phyloP scores from a whole-genome alignment of 768 basidiomycete species.

The Lactarius hatsudake region DNA sequence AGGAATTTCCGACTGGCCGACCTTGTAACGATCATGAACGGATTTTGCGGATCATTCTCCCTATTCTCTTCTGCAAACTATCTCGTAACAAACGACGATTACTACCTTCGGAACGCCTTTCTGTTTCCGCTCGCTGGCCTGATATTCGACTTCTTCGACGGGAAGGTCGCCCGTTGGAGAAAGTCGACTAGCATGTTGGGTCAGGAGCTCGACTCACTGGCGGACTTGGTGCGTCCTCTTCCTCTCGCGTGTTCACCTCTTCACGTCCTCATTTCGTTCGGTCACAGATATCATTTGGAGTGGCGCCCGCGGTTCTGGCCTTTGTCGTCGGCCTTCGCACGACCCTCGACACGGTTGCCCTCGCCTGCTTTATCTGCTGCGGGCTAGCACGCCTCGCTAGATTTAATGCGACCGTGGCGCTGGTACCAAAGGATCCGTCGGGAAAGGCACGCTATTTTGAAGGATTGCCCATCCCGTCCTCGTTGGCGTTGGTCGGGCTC shows the following conservation, averaged over 20 bases:
- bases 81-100: slow-evolving; percentile 72
- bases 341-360: slow-evolving; percentile 81
- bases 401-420: slow-evolving; percentile 97
- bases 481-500: slow-evolving; percentile 72
- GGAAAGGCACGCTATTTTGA: slow-evolving; percentile 97
- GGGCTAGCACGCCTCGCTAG: slow-evolving; percentile 95
- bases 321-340: slow-evolving; percentile 91
- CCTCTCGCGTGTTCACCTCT: slow-evolving; percentile 11
- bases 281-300: slow-evolving; percentile 90
- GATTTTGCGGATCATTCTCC: slow-evolving; percentile 94
- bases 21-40: slow-evolving; percentile 98
- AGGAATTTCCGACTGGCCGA: slow-evolving; percentile 99
- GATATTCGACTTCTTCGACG: slow-evolving; percentile 97
- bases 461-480: slow-evolving; percentile 94
- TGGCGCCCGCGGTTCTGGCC: slow-evolving; percentile 90
- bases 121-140: slow-evolving; percentile 87
- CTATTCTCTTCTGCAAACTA: slow-evolving; percentile 92
- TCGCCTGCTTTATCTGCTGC: slow-evolving; percentile 91
- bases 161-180: slow-evolving; percentile 96
- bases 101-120: slow-evolving; percentile 84
- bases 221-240: slow-evolving; percentile 72
- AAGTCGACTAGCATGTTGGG: slow-evolving; percentile 94
- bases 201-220: slow-evolving; percentile 95
- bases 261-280: not conserved
- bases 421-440: slow-evolving; percentile 79